A percentile compares a stretch with the other conserved stretches of the same genome.
Conservation (phyloP, 192 early-diverging fungal species). For the Podila minutissima region DNA sequence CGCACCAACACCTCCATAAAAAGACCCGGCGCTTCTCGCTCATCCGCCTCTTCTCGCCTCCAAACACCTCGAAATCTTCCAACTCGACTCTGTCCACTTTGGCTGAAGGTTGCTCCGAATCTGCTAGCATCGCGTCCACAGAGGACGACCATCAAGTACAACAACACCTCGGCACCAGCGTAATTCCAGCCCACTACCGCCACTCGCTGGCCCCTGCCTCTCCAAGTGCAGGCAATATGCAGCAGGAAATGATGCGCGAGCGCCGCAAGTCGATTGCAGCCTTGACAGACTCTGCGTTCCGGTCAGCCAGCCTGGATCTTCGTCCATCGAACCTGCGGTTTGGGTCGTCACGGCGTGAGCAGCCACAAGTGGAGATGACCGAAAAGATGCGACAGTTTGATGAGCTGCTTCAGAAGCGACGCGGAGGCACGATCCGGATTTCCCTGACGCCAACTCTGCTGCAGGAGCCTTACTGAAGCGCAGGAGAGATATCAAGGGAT, state of each 20-base stretch:
- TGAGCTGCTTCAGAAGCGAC: slow-evolving; percentile 28
- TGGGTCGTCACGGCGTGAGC: not conserved
- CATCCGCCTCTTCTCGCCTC: slow-evolving; percentile 28
- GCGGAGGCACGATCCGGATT: slow-evolving; percentile 32
- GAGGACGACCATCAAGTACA: not conserved
- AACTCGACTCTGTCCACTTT: not conserved
- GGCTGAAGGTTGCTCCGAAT: not conserved
- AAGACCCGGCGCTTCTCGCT: slow-evolving; percentile 44
- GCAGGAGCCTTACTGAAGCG: slow-evolving; percentile 22
- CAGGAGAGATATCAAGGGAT: not conserved
- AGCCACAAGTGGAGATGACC: slow-evolving; percentile 18
- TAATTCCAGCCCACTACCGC: slow-evolving; percentile 1
- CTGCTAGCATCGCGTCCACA: slow-evolving; percentile 3
- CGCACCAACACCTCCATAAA: slow-evolving; percentile 8
- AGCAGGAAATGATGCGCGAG: slow-evolving; percentile 32
- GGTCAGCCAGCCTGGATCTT: slow-evolving; percentile 21
- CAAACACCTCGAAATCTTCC: not conserved
- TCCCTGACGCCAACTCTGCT: slow-evolving; percentile 35
- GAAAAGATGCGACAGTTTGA: slow-evolving; percentile 51
- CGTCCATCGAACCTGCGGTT: slow-evolving; percentile 2
- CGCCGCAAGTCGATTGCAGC: slow-evolving; percentile 45
- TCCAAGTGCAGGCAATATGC: slow-evolving; percentile 6
- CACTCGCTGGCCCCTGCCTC: too few relatives aligned
- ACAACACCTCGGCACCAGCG: not conserved
- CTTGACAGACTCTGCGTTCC: slow-evolving; percentile 17